Percentiles rank a stretch among this genome's conserved stretches.
phyloP scores from a whole-genome alignment of 192 early-diverging fungal species.

The Endogone sp. region DNA sequence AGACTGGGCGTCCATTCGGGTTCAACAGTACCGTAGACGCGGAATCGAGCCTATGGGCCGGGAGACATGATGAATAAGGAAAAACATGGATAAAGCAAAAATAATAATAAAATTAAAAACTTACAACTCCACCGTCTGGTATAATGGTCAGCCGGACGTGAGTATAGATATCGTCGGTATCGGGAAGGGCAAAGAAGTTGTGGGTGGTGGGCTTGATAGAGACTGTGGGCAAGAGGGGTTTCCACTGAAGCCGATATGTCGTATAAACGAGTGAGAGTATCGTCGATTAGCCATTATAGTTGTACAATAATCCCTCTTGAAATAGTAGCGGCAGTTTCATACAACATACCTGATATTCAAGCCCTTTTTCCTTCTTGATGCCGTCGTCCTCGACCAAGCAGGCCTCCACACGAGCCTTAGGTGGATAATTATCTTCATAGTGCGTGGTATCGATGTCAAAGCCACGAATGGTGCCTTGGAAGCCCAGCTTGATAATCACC shows the following conservation, averaged over 20 bases:
- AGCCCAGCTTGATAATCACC: conserved; percentile 77
- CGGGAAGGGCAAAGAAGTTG: conserved; percentile 14
- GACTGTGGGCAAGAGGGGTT: conserved; percentile 4
- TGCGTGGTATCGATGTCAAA: conserved; percentile 83
- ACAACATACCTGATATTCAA: not conserved
- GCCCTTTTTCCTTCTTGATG: not conserved
- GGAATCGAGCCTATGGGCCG: conserved; percentile 46
- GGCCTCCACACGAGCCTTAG: conserved; percentile 69
- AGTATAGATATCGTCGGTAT: conserved; percentile 48
- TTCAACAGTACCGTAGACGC: conserved; percentile 59
- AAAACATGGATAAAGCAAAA: not conserved
- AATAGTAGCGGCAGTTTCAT: not conserved
- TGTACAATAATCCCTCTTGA: too few species aligned
- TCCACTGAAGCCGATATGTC: conserved; percentile 14
- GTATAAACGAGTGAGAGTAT: too few species aligned
- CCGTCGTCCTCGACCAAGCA: not conserved
- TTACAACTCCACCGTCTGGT: conserved; percentile 80
- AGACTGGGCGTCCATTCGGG: conserved; percentile 28
- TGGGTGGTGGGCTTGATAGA: conserved; percentile 8
- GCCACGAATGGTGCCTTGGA: conserved; percentile 67
- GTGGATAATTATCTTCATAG: conserved; percentile 86
- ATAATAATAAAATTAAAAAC: not conserved
- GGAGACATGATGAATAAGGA: not conserved
- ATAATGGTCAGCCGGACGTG: conserved; percentile 74
- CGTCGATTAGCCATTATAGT: too few species aligned